A percentile compares a stretch with the other conserved stretches of the same genome.
These are phyloP conservation scores for Rehmannia glutinosa DNA, from an alignment of 257 asterid species.

Conservation along the genomic window DNA sequence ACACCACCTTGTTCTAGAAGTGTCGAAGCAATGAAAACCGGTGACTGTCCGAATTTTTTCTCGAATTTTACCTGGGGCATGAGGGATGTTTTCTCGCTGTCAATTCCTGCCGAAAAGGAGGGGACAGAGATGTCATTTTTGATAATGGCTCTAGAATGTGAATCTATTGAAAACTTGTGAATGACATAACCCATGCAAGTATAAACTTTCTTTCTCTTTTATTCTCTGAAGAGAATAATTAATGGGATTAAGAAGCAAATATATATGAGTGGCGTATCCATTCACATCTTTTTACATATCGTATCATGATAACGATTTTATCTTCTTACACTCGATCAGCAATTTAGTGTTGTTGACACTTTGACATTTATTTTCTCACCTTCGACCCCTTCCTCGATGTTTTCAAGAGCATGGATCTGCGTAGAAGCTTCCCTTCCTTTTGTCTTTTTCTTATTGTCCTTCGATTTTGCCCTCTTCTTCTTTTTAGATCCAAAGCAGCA, in stretches of 20 bases:
- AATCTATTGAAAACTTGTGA: neutral
- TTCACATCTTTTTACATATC: neutral
- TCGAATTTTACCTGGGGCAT: constrained; percentile 85
- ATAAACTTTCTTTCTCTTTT: no score
- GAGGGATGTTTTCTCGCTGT: constrained; percentile 66
- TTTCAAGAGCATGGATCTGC: constrained; percentile 96
- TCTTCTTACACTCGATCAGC: neutral
- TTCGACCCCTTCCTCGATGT: constrained; percentile 91
- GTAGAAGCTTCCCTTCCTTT: constrained; percentile 67
- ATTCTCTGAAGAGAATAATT: no score
- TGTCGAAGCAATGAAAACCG: constrained; percentile 84
- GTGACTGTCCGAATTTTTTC: constrained; percentile 93
- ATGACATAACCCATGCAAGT: neutral
- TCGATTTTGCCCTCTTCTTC: constrained; percentile 59
- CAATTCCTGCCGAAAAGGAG: constrained; percentile 50
- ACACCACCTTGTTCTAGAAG: constrained; percentile 89
- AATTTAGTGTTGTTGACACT: no score
- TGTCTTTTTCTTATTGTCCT: constrained; percentile 62
- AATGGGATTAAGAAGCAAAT: no score
- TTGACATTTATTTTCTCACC: constrained; percentile 47
- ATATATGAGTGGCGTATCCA: no score
- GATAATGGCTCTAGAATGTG: neutral
- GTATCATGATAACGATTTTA: neutral
- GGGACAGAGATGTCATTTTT: neutral
- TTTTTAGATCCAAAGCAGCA: constrained; percentile 51